These are phyloP conservation scores for Boletellus deceptivus DNA, from an alignment of 1,284 basidiomycete species.

Conservation along the genomic window DNA sequence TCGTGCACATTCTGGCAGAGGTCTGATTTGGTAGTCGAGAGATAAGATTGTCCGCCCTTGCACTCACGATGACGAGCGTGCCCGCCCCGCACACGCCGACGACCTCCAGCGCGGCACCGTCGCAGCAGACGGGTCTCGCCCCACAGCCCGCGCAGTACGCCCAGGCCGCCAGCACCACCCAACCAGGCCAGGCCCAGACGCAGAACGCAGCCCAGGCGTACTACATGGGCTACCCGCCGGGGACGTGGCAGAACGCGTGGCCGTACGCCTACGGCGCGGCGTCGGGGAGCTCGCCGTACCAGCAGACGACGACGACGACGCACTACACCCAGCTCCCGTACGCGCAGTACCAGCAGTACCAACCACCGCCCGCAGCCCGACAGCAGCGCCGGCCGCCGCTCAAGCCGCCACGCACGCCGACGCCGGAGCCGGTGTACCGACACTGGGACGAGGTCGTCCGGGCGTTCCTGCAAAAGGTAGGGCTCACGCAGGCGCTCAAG, in stretches of 20 bases:
- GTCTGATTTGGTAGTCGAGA: constrained; percentile 36
- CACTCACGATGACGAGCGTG: constrained; percentile 27
- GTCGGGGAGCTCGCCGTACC: constrained; percentile 31
- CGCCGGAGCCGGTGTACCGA: constrained; percentile 42
- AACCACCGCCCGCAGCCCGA: constrained; percentile 23
- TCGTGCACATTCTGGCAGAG: constrained; percentile 53
- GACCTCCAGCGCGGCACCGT: neutral
- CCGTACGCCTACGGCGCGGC: constrained; percentile 32
- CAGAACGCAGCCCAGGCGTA: constrained; percentile 29
- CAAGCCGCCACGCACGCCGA: constrained; percentile 31
- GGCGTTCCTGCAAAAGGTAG: constrained; percentile 52
- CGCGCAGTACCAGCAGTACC: constrained; percentile 35
- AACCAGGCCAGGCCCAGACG: constrained; percentile 18
- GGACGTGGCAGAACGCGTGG: constrained; percentile 34
- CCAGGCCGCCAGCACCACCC: constrained; percentile 9
- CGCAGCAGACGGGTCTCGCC: neutral
- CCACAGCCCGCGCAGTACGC: constrained; percentile 20
- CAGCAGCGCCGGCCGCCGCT: constrained; percentile 28
- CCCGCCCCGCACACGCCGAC: constrained; percentile 17
- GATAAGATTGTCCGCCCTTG: too few relatives aligned
- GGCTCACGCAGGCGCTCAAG: constrained; percentile 56
- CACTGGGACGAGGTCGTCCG: constrained; percentile 64
- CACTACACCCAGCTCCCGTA: constrained; percentile 35
- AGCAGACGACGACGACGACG: constrained; percentile 28
- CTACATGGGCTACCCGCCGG: constrained; percentile 34